Percentiles rank a stretch among this genome's conserved stretches.
Conservation (phyloP, 2,329 filamentous ascomycete species). For the Epichloe sylvatica region DNA sequence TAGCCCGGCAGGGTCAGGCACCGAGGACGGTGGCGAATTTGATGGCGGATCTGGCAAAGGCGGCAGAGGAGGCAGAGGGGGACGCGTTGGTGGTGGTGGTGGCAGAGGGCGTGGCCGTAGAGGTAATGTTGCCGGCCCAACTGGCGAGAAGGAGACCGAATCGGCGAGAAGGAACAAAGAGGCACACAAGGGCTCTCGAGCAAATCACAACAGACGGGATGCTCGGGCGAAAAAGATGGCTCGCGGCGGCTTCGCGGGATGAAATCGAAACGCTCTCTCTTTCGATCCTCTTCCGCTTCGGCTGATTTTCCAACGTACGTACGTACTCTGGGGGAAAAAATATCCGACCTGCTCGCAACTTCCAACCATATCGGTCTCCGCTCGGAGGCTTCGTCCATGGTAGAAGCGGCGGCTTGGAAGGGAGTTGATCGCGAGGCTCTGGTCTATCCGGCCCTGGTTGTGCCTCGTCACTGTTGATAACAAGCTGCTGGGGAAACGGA, state of each 20-base stretch:
- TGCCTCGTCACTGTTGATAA: constrained; percentile 17
- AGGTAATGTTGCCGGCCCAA: constrained; percentile 48
- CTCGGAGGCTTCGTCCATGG: neutral
- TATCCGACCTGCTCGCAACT: neutral
- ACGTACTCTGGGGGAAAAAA: neutral
- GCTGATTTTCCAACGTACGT: neutral
- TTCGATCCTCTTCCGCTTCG: constrained; percentile 11
- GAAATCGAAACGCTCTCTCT: constrained; percentile 5
- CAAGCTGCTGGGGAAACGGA: constrained; percentile 24
- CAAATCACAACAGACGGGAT: constrained; percentile 77
- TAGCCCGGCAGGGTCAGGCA: constrained; percentile 38
- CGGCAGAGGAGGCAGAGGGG: constrained; percentile 19
- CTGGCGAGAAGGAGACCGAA: constrained; percentile 58
- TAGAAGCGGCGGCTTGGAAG: neutral
- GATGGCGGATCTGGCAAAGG: constrained; percentile 25
- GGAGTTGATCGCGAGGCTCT: neutral
- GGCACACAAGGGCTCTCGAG: constrained; percentile 63
- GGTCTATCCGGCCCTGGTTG: constrained; percentile 6
- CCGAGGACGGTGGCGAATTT: constrained; percentile 41
- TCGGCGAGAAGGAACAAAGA: constrained; percentile 63
- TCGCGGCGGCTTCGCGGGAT: constrained; percentile 29
- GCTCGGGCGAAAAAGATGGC: constrained; percentile 52
- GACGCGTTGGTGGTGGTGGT: constrained; percentile 10
- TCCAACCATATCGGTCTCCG: constrained; percentile 8
- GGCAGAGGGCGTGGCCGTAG: constrained; percentile 28